Conservation (phyloP, 75 land plant genomes). For the Cryptomeria japonica region DNA sequence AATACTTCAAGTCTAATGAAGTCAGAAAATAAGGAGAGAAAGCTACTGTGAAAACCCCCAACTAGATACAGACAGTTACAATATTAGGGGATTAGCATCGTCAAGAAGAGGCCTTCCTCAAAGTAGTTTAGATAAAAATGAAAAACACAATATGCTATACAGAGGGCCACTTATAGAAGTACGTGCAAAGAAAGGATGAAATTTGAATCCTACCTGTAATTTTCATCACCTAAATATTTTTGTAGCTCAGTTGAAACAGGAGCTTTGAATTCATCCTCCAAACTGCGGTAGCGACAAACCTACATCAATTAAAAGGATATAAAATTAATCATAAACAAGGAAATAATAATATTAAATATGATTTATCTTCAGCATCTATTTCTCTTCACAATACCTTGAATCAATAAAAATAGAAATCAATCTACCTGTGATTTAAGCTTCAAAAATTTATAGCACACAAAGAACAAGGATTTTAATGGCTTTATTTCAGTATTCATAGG, state of each 20-base stretch:
- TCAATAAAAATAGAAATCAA: not conserved
- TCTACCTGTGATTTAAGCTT: not conserved
- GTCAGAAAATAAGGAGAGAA: too few species aligned
- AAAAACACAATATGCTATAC: too few species aligned
- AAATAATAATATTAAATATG: not conserved
- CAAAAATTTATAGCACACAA: not conserved
- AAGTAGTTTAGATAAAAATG: too few species aligned
- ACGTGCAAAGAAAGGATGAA: not conserved
- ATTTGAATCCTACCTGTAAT: constrained; percentile 57
- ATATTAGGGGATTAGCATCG: too few species aligned
- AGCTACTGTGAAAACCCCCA: too few species aligned
- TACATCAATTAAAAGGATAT: constrained; percentile 17
- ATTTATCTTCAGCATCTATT: not conserved
- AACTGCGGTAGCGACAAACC: constrained; percentile 72
- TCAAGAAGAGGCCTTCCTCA: too few species aligned
- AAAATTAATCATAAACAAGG: not conserved
- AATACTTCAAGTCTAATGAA: too few species aligned
- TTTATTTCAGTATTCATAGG: not conserved
- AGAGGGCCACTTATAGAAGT: not conserved
- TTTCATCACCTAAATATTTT: constrained; percentile 73
- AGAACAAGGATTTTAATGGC: not conserved
- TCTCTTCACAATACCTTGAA: not conserved
- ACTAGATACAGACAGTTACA: too few species aligned
- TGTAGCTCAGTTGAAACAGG: constrained; percentile 58
- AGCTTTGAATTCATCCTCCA: constrained; percentile 80